Evolutionary conservation across 2,329 filamentous ascomycete genomes (phyloP), one percentile per base, ranked within the genome.

Genomic region (Penicillium sp.): DNA sequence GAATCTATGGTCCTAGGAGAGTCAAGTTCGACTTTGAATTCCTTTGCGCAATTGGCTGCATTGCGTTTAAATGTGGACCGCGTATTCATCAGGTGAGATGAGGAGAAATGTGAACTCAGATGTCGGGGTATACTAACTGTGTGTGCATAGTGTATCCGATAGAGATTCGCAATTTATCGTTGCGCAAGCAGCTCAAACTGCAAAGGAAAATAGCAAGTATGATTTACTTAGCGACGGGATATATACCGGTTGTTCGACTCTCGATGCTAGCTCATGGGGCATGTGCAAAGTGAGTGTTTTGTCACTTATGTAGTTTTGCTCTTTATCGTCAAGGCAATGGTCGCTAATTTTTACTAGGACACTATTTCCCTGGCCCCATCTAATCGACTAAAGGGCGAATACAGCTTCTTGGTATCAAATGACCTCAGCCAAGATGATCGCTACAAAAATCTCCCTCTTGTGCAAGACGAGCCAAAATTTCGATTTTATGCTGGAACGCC

Each of bases 401-500:
- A 60, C 46, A 59, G 56, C 10, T 68, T 69, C 45, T 55, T 68
- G 7, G 53, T 76, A n/a, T 56, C 77, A 39, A 64, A 68, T 29
- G 75, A 79, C 55, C 52, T 77, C 15, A 56, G 60, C 24, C 52
- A 69, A 23, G 65, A 78, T 60, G 65, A 72, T n/a, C 62, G 58
- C 3, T 78, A 72, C 51, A 70, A 70, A 41, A 32, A 68, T 8
- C 60, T 72, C 32, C 56, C 64, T 2, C 68, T 74, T 17, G 74
- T 77, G 2, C 52, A 60, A 3, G 63, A 55, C 1, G 51, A 64
- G 3, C 71, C 71, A 2, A 57, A 67, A 18, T 62, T 74, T 26
- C 67, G 68, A 27, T 83, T 83, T 62, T 81, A 83, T 55, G 80
- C 80, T 6, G 80, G 78, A 10, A 83, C 86, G 0, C 84, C 84